These are phyloP conservation scores for Coemansia sp. DNA, from an alignment of 192 early-diverging fungal genomes.

Conservation along the genomic window DNA sequence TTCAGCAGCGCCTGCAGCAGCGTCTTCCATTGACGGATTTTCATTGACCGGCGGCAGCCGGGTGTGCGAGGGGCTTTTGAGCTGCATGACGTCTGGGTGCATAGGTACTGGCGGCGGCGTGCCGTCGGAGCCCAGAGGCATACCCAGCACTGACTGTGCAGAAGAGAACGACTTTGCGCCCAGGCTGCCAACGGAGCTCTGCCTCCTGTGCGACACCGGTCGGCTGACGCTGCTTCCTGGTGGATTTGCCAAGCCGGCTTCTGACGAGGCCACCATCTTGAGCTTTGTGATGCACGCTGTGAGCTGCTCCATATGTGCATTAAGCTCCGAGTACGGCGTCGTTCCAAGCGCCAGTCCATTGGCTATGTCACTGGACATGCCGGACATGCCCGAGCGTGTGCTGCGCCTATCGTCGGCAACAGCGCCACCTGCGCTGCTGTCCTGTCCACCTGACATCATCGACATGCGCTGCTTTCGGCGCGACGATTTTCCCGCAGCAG, in stretches of 20 bases:
- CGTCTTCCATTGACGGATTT: slow-evolving; percentile 12
- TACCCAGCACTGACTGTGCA: slow-evolving; percentile 17
- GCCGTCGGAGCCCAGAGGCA: slow-evolving; percentile 14
- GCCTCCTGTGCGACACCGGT: slow-evolving; percentile 17
- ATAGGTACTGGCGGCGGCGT: slow-evolving; percentile 9
- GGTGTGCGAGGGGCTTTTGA: slow-evolving; percentile 3
- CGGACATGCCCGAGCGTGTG: slow-evolving; percentile 33
- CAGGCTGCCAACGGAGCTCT: slow-evolving; percentile 29
- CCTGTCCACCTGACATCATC: slow-evolving; percentile 28
- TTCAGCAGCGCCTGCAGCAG: background rate
- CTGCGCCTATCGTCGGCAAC: slow-evolving; percentile 40
- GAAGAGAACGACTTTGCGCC: slow-evolving; percentile 19
- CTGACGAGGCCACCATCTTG: slow-evolving; percentile 7
- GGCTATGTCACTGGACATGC: slow-evolving; percentile 24
- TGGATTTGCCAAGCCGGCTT: background rate
- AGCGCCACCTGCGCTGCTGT: slow-evolving; percentile 12
- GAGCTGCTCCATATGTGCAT: slow-evolving; percentile 45
- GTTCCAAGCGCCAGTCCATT: slow-evolving; percentile 10
- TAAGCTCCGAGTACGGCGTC: slow-evolving; percentile 41
- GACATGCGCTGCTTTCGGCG: slow-evolving; percentile 44
- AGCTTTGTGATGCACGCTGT: slow-evolving; percentile 44
- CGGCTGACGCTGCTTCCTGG: background rate
- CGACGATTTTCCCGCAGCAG: slow-evolving; percentile 21
- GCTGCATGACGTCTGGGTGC: slow-evolving; percentile 1
- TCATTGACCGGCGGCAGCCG: slow-evolving; percentile 46